Evolutionary conservation across 2,329 filamentous ascomycete genomes (phyloP).

Genomic region (Trichoderma simmonsii): DNA sequence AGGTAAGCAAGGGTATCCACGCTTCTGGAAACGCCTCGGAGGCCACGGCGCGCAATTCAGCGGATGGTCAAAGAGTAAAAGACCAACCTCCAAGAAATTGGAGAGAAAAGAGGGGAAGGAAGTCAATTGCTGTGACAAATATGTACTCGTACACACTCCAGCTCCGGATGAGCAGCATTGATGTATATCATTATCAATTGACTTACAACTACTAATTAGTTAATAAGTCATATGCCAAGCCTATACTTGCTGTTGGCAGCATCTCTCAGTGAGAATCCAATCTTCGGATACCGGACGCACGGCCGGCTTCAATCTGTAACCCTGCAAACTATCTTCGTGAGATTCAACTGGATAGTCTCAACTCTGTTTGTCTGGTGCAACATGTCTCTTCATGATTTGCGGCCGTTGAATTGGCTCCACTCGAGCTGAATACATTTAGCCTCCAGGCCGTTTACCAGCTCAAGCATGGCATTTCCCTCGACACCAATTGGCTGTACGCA

Average conservation of each 20-base stretch:
- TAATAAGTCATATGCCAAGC: background rate
- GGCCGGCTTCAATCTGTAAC: background rate
- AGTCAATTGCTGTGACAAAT: background rate
- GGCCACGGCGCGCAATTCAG: background rate
- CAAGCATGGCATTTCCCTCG: background rate
- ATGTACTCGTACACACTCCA: background rate
- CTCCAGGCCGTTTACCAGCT: background rate
- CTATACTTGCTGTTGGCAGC: background rate
- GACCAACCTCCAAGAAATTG: background rate
- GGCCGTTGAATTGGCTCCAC: background rate
- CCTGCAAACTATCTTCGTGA: background rate
- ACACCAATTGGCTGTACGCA: background rate
- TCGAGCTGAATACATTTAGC: background rate
- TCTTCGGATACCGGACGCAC: background rate
- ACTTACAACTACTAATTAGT: background rate
- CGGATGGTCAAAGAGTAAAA: background rate
- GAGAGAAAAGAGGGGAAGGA: background rate
- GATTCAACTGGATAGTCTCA: background rate
- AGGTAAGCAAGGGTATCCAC: constrained; percentile 13
- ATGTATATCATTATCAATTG: background rate
- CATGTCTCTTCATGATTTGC: background rate
- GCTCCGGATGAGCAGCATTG: background rate
- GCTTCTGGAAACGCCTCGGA: constrained; percentile 8
- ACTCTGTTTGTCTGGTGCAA: background rate
- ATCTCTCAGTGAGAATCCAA: background rate